phyloP scores from a whole-genome alignment of 2,329 filamentous ascomycete genomes.

The Alternaria atra region DNA sequence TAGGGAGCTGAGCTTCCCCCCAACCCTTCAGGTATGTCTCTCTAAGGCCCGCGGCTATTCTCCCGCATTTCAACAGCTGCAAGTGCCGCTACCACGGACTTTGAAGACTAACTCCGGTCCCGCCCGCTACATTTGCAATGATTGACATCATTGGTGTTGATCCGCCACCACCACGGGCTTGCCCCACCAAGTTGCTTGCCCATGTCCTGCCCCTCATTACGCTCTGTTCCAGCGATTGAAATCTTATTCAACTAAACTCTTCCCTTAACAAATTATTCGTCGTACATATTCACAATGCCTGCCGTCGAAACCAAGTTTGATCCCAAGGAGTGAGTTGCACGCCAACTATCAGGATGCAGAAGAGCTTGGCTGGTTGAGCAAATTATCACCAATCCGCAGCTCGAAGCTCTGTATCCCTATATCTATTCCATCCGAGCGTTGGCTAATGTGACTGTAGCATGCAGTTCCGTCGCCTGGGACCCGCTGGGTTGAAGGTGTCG shows the following conservation, averaged over 20 bases:
- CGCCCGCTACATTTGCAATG: slow-evolving; percentile 12
- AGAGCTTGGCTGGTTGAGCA: neutral
- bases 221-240: neutral
- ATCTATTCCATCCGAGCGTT: neutral
- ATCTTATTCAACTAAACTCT: neutral
- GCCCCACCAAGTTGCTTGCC: slow-evolving; percentile 18
- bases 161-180: slow-evolving; percentile 4
- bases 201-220: slow-evolving; percentile 22
- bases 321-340: slow-evolving; percentile 50
- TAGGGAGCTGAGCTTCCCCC: neutral
- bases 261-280: neutral
- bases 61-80: neutral
- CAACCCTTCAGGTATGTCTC: neutral
- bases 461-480: slow-evolving; percentile 43
- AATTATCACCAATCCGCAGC: neutral
- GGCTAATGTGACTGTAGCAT: slow-evolving; percentile 31
- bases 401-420: neutral
- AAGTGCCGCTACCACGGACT: neutral
- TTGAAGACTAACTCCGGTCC: neutral
- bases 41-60: neutral
- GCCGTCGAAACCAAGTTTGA: slow-evolving; percentile 59
- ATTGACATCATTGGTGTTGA: slow-evolving; percentile 17
- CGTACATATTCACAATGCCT: slow-evolving; percentile 34
- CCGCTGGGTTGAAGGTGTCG: slow-evolving; percentile 60
- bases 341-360: neutral